phyloP scores from a whole-genome alignment of 2,329 filamentous ascomycete species.

The Myotisia sp. region DNA sequence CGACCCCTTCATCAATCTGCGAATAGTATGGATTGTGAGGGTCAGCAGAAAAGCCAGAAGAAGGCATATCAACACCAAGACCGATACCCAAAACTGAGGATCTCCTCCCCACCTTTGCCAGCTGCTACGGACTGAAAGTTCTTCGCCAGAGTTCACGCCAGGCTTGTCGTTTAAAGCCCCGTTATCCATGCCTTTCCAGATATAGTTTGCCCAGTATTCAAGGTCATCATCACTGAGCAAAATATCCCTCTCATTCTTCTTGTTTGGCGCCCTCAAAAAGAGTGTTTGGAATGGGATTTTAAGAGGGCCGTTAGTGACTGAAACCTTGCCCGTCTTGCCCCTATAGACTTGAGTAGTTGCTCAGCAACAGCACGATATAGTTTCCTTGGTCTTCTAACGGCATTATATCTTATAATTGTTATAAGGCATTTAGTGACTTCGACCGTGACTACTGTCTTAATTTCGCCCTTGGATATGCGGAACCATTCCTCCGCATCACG shows the following conservation, averaged over 20 bases:
- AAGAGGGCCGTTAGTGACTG: conserved; percentile 1
- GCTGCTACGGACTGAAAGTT: no score
- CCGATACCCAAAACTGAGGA: no score
- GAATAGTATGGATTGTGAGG: no score
- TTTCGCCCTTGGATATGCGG: conserved; percentile 1
- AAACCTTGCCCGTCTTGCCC: background rate
- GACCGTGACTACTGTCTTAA: conserved; percentile 3
- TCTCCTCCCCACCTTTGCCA: no score
- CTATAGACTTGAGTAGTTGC: background rate
- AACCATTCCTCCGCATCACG: conserved; percentile 1
- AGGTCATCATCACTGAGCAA: background rate
- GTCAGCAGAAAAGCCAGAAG: no score
- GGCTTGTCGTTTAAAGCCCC: no score
- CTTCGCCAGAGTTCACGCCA: no score
- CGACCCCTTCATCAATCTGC: no score
- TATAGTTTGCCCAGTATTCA: background rate
- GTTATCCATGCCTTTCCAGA: no score
- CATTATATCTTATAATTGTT: background rate
- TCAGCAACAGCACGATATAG: no score
- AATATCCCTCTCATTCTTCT: conserved; percentile 4
- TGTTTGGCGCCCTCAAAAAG: conserved; percentile 2
- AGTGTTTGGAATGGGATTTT: conserved; percentile 6
- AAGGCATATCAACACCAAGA: no score
- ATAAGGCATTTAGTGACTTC: conserved; percentile 1
- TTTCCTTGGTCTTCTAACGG: no score